Percentiles rank a stretch among this genome's conserved stretches.
Evolutionary conservation across 2,329 filamentous ascomycete genomes (phyloP).

Genomic region (Sarocladium kiliense): DNA sequence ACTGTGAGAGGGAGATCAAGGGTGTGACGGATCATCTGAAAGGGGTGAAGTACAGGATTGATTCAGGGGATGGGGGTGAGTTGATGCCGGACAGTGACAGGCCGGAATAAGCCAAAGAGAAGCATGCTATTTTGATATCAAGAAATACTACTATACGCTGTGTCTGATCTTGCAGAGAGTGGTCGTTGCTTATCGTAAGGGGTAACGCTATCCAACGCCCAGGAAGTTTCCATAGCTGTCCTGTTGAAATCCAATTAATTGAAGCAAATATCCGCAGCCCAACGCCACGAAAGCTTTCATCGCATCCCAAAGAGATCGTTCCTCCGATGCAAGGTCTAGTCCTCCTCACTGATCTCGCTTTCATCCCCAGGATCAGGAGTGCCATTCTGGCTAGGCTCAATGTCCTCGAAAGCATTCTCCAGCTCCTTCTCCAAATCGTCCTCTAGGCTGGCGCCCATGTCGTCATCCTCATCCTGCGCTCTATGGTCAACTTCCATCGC

Average conservation of each 20-base stretch:
- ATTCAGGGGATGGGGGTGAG: conserved; percentile 16
- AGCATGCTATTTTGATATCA: background rate
- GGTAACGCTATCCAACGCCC: background rate
- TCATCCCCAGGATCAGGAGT: conserved; percentile 47
- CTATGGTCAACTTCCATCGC: conserved; percentile 15
- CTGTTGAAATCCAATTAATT: background rate
- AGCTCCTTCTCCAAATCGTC: conserved; percentile 49
- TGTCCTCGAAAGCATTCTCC: conserved; percentile 32
- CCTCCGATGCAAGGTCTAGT: conserved; percentile 29
- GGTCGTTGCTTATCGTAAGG: background rate
- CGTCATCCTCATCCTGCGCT: conserved; percentile 23
- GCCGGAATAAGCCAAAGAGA: background rate
- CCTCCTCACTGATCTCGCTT: conserved; percentile 63
- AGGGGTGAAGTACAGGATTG: conserved; percentile 16
- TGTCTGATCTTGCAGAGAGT: conserved; percentile 5
- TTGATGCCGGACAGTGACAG: background rate
- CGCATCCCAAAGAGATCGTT: background rate
- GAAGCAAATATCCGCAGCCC: background rate
- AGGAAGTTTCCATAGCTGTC: background rate
- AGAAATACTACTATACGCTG: background rate
- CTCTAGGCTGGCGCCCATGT: conserved; percentile 21
- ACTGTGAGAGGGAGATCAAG: conserved; percentile 38
- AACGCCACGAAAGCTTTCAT: background rate
- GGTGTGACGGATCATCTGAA: conserved; percentile 40
- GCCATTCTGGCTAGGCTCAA: conserved; percentile 34